Evolutionary conservation across 208 protist species (phyloP), one percentile per base, ranked within the genome.

Genomic region (Acanthamoeba lenticulata): DNA sequence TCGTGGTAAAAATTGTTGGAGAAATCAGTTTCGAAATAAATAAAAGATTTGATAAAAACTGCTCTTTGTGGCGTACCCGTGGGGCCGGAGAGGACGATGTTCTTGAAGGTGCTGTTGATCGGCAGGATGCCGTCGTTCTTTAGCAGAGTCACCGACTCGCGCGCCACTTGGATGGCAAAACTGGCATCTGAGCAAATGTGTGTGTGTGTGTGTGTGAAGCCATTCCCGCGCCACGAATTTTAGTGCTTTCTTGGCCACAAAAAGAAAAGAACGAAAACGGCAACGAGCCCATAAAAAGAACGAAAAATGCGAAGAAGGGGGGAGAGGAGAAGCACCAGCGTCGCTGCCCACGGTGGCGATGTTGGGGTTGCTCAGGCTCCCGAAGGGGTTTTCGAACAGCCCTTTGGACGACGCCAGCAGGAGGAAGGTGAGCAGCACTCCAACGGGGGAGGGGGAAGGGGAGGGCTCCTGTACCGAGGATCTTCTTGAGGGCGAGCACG

Each of bases 341-440:
- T 60, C n/a, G 83, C 83, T 65, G 55, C 83, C 83, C 42, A 90
- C 83, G 15, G 47, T 90, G 83, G 42, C 21, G 9, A 90, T 65
- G 49, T 90, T 90, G 83, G 83, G 83, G 32, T 90, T 90, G 83
- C 27, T 69, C 83, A 90, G 29, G 49, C 36, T 69, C 34, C 36
- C 45, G 32, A 62, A 95, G 55, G 94, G 94, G 36, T 94, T 88
- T 0, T 57, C 32, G 40, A 95, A 94, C 0, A 95, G 72, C 29
- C 92, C 92, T 9, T 81, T 49, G 49, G 45, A 40, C n/a, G 83
- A 94, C 94, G 29, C 29, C 0, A 7, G 29, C 60, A 67, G 19
- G 29, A 32, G 6, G 13, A 27, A 13, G 11, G 19, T 29, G 19
- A 1, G 6, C 29, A 67, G 29, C 29, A 67, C 24, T 67, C 19